Evolutionary conservation across 495 filamentous ascomycete genomes (phyloP), one percentile per base, ranked within the genome.

Genomic region (Aspergillus sparsus): DNA sequence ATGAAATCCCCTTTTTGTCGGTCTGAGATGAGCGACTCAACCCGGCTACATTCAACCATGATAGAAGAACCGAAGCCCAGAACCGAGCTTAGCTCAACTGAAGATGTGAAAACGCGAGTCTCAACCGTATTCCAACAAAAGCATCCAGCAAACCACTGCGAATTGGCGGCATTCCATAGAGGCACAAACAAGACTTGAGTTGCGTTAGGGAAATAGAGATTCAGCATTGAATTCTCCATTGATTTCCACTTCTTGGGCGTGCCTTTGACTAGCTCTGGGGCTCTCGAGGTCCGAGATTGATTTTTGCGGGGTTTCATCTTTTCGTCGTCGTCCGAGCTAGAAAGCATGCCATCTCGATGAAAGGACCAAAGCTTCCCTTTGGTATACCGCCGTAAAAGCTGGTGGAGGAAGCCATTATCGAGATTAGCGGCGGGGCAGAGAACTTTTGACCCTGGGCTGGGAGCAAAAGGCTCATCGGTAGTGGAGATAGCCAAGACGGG

Each of bases 1-100:
- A 93, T 89, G 61, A 92, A 89, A 62, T 90, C 87, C 0, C 85
- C 82, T 66, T 93, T 92, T 56, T 83, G 82, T 34, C 77, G 78
- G 64, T 86, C 83, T 9, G 84, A 83, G 46, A 76, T 78, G 31
- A 83, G 76, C 2, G 81, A 82, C 66, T 85, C 76, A 9, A 90
- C 71, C 15, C 86, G 83, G 18, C 81, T 83, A 13, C 86, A 83
- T 58, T 90, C 87, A 8, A 84, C 85, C 86, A 89, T 89, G 52
- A 88, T 78, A 12, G 81, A 84, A 36, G 85, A 85, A 18, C 83
- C 83, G 68, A 90, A 89, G 0, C 87, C 86, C 21, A 83, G 71
- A n/a, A 87, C 68, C 41, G 82, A 81, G 52, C 74, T 75, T 31
- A 80, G 57, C 57, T 80, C 79, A 5, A 77, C 77, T 0, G 74